Base-by-base conservation (phyloP, 495 filamentous ascomycete species). In the Xylaria longipes region DNA sequence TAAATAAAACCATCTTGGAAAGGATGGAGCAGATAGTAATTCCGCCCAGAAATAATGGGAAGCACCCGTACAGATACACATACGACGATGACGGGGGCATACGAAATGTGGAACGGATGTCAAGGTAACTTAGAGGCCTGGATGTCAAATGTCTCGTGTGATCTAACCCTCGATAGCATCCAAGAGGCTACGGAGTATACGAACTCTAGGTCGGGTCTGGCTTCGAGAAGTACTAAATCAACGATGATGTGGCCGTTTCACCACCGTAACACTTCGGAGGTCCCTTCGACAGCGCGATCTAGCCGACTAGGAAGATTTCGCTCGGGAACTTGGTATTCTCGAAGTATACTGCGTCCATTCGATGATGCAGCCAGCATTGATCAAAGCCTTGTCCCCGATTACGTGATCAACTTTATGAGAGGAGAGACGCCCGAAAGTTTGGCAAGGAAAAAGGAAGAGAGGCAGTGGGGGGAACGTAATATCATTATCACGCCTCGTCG, bases 321-420 rank as follows among this genome's bases (percentile, higher is more conserved):
- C n/a, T 62, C 76, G 17, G 71, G 77, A 41, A 77, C 75, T n/a
- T 79, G 77, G 77, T 69, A 75, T 27, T 74, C 77, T 14, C 75
- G 75, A 70, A 75, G 71, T 58, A 74, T 77, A 35, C 71, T 79
- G 22, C 77, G 73, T 1, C 69, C 75, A 12, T 65, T 75, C 14
- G 75, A 77, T 33, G 77, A 79, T 46, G 72, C 75, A 5, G 74
- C 76, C 50, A 77, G 78, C 46, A 73, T 84, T 41, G 76, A 81
- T 54, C 75, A 75, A 58, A 78, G 79, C 70, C 68, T 85, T 20
- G 78, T 85, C 15, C 84, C 83, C 7, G 83, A 85, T 65, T 86
- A 85, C 63, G 81, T 85, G 31, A 76, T 81, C 68, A 85, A 82
- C 67, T 86, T 81, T 71, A 77, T 86, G 46, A 78, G 79, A 46